Base-by-base conservation (phyloP, 345 rosid genomes). In the Litchi chinensis region DNA sequence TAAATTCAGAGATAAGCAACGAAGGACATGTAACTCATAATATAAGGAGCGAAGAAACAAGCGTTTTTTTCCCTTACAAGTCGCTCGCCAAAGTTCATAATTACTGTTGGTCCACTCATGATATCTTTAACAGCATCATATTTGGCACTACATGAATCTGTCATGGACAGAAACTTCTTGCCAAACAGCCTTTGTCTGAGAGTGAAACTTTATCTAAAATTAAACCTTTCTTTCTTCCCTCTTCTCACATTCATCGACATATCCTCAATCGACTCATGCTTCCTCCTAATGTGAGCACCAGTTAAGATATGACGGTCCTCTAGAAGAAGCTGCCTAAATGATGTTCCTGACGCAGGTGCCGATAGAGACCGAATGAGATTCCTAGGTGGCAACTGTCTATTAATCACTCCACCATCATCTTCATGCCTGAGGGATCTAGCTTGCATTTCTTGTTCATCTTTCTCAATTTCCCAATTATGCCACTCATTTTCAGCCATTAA, bases 251-350 rank as follows among this genome's bases (percentile, higher is more conserved):
- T 91, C 65, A 71, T 74, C 19, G 68, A 76, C 70, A 76, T 77
- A 68, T 79, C 83, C 64, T 83, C 89, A 79, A 81, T 76, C 13
- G 87, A 83, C 79, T 95, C 98, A 62, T 93, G 97, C 87, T 92
- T 95, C 82, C 95, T 89, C 87, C 91, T 88, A 81, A 92, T 92
- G 66, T 93, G 94, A 0, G 91, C 98, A 68, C 97, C 93, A 1
- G 97, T 91, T 82, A 92, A 80, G 84, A 95, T 76, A 73, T 88
- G 93, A 26, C 90, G 88, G 54, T 95, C 97, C 86, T 91, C 93
- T 6, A 95, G 89, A 79, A 95, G 87, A 79, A 95, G 98, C 90
- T 92, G 92, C 63, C 97, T 95, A 50, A 92, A 95, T 41, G 98
- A 93, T 83, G 93, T 86, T 64, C 95, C 93, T 24, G 99, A 90